Conservation (phyloP, 2,329 filamentous ascomycete species). For the Fusarium oxysporum region DNA sequence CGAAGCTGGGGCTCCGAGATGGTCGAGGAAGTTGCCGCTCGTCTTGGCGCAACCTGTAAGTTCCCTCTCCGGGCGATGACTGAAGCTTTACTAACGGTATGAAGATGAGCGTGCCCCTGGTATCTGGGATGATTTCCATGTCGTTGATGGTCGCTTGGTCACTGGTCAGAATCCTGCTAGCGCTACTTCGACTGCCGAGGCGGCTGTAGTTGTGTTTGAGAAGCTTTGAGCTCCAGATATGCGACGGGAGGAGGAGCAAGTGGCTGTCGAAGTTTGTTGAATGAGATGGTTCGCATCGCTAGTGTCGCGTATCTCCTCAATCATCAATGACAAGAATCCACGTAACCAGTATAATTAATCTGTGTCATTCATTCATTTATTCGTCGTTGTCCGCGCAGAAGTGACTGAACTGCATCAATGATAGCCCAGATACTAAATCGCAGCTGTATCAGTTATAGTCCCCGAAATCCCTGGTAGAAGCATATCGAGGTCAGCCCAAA, state of each 20-base stretch:
- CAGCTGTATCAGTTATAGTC: not conserved
- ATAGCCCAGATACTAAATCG: not conserved
- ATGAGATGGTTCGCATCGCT: accelerated
- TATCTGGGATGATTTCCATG: conserved; percentile 14
- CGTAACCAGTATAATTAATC: not conserved
- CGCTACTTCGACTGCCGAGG: conserved; percentile 8
- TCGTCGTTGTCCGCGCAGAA: accelerated
- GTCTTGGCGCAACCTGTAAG: conserved; percentile 20
- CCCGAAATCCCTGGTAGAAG: not conserved
- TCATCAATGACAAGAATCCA: accelerated
- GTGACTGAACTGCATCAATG: accelerated
- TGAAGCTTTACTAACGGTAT: not conserved
- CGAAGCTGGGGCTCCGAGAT: conserved; percentile 5
- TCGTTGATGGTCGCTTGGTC: conserved; percentile 13
- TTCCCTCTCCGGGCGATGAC: accelerated
- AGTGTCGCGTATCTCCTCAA: accelerated
- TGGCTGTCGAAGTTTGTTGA: not conserved
- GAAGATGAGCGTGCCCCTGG: conserved; percentile 10
- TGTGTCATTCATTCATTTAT: not conserved
- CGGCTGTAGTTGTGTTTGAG: conserved; percentile 7
- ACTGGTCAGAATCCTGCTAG: conserved; percentile 22
- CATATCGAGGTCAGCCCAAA: conserved; percentile 14
- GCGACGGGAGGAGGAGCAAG: not conserved
- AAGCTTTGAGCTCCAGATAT: not conserved
- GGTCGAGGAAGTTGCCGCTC: conserved; percentile 9